Conservation (phyloP, 108 stramenopile genomes). For the Stephanodiscus minutulus region DNA sequence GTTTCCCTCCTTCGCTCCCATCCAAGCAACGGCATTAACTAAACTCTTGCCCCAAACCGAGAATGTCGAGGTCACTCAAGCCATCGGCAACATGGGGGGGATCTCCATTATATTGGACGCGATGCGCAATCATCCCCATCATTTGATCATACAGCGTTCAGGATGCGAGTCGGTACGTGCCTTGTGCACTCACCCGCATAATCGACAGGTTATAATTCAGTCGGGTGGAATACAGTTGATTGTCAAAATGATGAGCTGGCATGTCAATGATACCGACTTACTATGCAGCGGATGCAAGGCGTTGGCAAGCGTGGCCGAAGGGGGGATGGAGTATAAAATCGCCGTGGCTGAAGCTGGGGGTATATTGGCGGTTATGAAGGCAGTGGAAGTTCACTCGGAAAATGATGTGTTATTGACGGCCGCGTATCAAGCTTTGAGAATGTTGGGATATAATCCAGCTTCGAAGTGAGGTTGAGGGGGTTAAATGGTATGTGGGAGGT, state of each 20-base stretch:
- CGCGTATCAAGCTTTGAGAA: slow-evolving; percentile 46
- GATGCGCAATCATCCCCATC: slow-evolving; percentile 48
- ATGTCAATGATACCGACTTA: slow-evolving; percentile 30
- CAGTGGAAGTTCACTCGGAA: slow-evolving; percentile 48
- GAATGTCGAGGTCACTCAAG: slow-evolving; percentile 40
- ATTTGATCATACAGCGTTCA: slow-evolving; percentile 27
- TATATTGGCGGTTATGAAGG: slow-evolving; percentile 52
- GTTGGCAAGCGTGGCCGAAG: slow-evolving; percentile 38
- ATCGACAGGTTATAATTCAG: slow-evolving; percentile 31
- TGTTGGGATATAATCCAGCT: slow-evolving; percentile 40
- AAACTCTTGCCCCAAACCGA: slow-evolving; percentile 55
- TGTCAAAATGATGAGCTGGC: slow-evolving; percentile 29
- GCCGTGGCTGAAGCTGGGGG: slow-evolving; percentile 43
- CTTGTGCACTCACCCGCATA: slow-evolving; percentile 27
- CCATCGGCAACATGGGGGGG: slow-evolving; percentile 37
- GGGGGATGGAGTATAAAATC: slow-evolving; percentile 47
- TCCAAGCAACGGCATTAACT: slow-evolving; percentile 54
- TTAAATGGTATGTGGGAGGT: too few relatives aligned
- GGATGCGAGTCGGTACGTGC: slow-evolving; percentile 54
- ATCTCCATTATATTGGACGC: slow-evolving; percentile 48
- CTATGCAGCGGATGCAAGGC: slow-evolving; percentile 34
- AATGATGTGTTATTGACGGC: slow-evolving; percentile 41
- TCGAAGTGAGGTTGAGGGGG: not conserved
- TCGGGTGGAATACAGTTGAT: slow-evolving; percentile 30
- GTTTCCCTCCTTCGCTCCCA: slow-evolving; percentile 35